Conservation (phyloP, 805 yeast species). For the Candida andamanensis region DNA sequence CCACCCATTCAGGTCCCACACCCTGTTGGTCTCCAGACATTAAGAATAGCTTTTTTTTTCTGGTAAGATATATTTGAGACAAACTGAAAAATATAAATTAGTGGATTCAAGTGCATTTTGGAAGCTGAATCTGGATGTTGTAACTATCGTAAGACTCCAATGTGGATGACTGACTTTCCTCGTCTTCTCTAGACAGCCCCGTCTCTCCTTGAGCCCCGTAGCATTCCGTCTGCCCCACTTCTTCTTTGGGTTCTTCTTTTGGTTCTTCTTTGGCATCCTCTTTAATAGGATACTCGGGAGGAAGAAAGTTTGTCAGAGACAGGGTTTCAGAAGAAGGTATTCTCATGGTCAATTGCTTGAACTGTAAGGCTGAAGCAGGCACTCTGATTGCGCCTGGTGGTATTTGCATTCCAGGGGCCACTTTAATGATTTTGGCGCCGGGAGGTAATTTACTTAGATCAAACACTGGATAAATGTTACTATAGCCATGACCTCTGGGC, state of each 20-base stretch:
- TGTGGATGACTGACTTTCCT: conserved; percentile 12
- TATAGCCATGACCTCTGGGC: too few relatives aligned
- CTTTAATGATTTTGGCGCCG: conserved; percentile 12
- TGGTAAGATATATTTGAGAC: too few relatives aligned
- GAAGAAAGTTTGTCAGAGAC: too few relatives aligned
- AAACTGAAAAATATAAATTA: background rate
- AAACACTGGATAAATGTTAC: too few relatives aligned
- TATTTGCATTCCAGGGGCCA: conserved; percentile 21
- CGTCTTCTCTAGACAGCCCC: too few relatives aligned
- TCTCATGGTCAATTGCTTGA: too few relatives aligned
- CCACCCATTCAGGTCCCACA: conserved; percentile 5
- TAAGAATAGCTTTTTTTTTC: too few relatives aligned
- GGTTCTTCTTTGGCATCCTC: background rate
- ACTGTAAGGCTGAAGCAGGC: conserved; percentile 1
- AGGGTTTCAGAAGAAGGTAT: too few relatives aligned
- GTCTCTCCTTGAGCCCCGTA: too few relatives aligned
- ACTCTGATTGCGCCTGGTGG: conserved; percentile 24
- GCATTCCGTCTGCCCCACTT: background rate
- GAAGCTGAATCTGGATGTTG: conserved; percentile 28
- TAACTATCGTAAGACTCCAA: conserved; percentile 16
- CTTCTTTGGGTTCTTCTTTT: background rate
- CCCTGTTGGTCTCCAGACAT: too few relatives aligned
- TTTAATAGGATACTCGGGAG: too few relatives aligned
- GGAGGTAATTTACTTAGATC: too few relatives aligned
- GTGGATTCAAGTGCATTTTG: background rate